Evolutionary conservation across 1,284 basidiomycete genomes (phyloP).

Genomic region (Albatrellus sp.): DNA sequence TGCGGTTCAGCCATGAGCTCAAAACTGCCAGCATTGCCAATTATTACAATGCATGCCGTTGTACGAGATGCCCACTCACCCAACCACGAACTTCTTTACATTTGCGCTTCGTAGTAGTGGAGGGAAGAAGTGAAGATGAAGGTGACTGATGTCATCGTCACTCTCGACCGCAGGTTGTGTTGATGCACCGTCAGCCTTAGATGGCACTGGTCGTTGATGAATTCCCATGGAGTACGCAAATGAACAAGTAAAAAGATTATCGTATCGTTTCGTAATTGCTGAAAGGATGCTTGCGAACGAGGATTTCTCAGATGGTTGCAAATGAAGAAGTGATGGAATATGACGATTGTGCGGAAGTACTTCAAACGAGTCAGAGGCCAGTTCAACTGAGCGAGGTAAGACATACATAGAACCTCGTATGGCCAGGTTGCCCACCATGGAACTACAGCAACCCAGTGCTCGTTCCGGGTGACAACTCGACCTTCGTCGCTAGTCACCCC

Average conservation of each 20-base stretch:
- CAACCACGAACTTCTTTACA: constrained; percentile 86
- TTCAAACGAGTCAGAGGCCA: constrained; percentile 16
- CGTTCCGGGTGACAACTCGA: constrained; percentile 65
- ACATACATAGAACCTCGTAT: constrained; percentile 71
- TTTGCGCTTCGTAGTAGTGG: constrained; percentile 76
- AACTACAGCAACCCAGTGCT: constrained; percentile 79
- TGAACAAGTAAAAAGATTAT: constrained; percentile 77
- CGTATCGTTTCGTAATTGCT: constrained; percentile 64
- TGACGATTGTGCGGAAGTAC: constrained; percentile 75
- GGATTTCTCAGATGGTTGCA: constrained; percentile 47
- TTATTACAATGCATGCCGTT: neutral
- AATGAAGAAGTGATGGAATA: constrained; percentile 53
- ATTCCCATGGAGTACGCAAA: constrained; percentile 98
- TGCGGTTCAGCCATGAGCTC: constrained; percentile 90
- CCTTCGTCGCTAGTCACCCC: constrained; percentile 28
- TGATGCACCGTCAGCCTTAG: constrained; percentile 9
- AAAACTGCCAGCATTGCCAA: constrained; percentile 38
- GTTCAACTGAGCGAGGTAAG: neutral
- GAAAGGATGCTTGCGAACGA: constrained; percentile 60
- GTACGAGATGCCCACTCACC: constrained; percentile 34
- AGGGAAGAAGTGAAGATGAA: constrained; percentile 86
- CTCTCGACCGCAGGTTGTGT: constrained; percentile 19
- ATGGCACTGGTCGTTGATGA: constrained; percentile 66
- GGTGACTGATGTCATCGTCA: constrained; percentile 55
- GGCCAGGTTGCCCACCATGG: constrained; percentile 98